phyloP scores from a whole-genome alignment of 164 flowering plant species.

The Berberis vulgaris region DNA sequence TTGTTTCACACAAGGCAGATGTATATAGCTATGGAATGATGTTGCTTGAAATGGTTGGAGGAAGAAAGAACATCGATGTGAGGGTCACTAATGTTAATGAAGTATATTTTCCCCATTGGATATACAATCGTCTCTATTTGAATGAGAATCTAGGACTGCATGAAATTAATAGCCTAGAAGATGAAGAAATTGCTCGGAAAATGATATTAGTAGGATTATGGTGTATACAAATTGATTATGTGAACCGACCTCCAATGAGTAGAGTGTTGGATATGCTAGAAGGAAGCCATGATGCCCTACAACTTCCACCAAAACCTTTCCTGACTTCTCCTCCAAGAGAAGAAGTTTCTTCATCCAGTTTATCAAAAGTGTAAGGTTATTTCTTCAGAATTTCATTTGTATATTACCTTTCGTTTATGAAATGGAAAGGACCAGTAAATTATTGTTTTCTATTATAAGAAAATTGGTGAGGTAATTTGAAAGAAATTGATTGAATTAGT shows the following conservation, averaged over 20 bases:
- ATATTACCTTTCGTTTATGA: too few species aligned
- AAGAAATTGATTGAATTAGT: too few species aligned
- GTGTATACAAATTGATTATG: slow-evolving; percentile 36
- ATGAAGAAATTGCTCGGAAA: slow-evolving; percentile 19
- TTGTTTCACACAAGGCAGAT: slow-evolving; percentile 39
- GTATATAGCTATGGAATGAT: slow-evolving; percentile 52
- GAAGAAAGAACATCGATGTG: slow-evolving; percentile 16
- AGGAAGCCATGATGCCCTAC: slow-evolving; percentile 21
- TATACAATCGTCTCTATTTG: slow-evolving; percentile 21
- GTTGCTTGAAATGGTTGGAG: slow-evolving; percentile 41
- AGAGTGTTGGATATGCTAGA: slow-evolving; percentile 36
- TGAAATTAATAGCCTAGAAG: slow-evolving; percentile 13
- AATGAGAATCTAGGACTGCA: slow-evolving; percentile 12
- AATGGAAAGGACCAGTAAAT: too few species aligned
- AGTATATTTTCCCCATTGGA: slow-evolving; percentile 36
- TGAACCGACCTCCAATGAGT: slow-evolving; percentile 27
- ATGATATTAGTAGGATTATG: slow-evolving; percentile 36
- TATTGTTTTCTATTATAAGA: too few species aligned
- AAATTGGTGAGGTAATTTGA: too few species aligned
- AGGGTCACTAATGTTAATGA: slow-evolving; percentile 18
- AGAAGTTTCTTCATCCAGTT: neutral
- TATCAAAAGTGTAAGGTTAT: too few species aligned
- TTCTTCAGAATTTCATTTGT: too few species aligned
- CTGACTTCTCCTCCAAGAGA: slow-evolving; percentile 18
- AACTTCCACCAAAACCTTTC: slow-evolving; percentile 27